These are phyloP conservation scores for Microascus cirrosus DNA, from an alignment of 2,329 filamentous ascomycete genomes.

Conservation along the genomic window DNA sequence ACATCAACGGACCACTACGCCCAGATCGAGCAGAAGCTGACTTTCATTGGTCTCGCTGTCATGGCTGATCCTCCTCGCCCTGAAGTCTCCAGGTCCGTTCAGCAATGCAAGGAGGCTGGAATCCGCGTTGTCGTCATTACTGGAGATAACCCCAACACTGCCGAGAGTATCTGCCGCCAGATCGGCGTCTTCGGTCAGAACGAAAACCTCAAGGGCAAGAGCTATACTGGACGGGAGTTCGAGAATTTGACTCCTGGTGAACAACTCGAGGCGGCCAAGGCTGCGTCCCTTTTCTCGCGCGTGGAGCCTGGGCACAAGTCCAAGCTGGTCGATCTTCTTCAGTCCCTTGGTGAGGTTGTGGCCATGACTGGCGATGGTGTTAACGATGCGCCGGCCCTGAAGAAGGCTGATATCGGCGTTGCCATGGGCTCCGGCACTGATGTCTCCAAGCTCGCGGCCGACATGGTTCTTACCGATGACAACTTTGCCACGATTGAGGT, in stretches of 20 bases:
- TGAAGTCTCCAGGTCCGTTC: slow-evolving; percentile 78
- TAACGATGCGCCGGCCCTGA: slow-evolving; percentile 93
- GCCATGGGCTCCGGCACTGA: slow-evolving; percentile 98
- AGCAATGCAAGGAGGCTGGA: slow-evolving; percentile 81
- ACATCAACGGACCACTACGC: slow-evolving; percentile 77
- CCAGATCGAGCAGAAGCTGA: slow-evolving; percentile 86
- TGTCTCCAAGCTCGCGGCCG: slow-evolving; percentile 88
- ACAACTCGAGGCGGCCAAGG: slow-evolving; percentile 74
- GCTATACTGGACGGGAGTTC: slow-evolving; percentile 90
- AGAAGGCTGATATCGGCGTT: slow-evolving; percentile 97
- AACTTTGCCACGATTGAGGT: slow-evolving; percentile 98
- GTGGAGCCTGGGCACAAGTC: slow-evolving; percentile 95
- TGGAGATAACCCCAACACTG: slow-evolving; percentile 94
- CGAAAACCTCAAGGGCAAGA: slow-evolving; percentile 83
- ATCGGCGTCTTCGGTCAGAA: slow-evolving; percentile 82
- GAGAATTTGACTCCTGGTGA: slow-evolving; percentile 70
- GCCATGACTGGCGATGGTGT: slow-evolving; percentile 99
- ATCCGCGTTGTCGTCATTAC: slow-evolving; percentile 98
- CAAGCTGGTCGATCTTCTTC: slow-evolving; percentile 92
- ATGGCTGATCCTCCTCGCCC: slow-evolving; percentile 96
- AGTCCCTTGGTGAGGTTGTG: slow-evolving; percentile 86
- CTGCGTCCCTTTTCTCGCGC: slow-evolving; percentile 85
- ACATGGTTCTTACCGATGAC: slow-evolving; percentile 97
- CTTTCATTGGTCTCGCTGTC: slow-evolving; percentile 81
- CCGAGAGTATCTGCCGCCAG: slow-evolving; percentile 93